Conservation (phyloP, 306 rosid genomes). For the Heteromeles arbutifolia region DNA sequence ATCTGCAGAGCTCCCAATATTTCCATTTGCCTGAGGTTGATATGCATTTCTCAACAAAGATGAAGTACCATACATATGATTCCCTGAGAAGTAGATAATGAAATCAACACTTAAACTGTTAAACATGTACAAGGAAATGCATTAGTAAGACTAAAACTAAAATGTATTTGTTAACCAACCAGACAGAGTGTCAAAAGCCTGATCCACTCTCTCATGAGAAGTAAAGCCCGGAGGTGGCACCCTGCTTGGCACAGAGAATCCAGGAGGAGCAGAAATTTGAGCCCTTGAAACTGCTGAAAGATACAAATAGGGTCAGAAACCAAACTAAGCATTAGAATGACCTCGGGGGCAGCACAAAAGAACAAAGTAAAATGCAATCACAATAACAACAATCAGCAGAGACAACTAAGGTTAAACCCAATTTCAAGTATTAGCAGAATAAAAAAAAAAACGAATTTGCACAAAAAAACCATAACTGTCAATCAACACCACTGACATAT, state of each 20-base stretch:
- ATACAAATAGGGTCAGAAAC: neutral
- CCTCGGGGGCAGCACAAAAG: neutral
- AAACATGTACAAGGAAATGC: neutral
- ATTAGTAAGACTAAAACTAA: neutral
- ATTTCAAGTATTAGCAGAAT: neutral
- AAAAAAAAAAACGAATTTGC: neutral
- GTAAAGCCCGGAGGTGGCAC: constrained; percentile 87
- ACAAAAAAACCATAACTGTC: neutral
- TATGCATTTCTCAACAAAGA: constrained; percentile 52
- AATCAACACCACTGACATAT: neutral
- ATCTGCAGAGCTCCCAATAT: constrained; percentile 46
- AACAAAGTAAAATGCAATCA: neutral
- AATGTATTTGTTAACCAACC: constrained; percentile 37
- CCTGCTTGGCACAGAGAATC: constrained; percentile 73
- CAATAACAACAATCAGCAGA: neutral
- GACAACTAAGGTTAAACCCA: neutral
- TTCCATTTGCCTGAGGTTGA: constrained; percentile 50
- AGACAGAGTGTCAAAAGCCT: constrained; percentile 50
- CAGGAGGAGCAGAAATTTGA: constrained; percentile 82
- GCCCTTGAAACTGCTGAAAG: constrained; percentile 59
- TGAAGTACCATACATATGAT: constrained; percentile 46
- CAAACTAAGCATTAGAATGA: neutral
- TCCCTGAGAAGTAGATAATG: constrained; percentile 40
- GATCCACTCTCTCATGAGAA: constrained; percentile 67
- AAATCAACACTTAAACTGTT: neutral